phyloP scores from a whole-genome alignment of 2,329 filamentous ascomycete species.

The Penicillium occitanis region DNA sequence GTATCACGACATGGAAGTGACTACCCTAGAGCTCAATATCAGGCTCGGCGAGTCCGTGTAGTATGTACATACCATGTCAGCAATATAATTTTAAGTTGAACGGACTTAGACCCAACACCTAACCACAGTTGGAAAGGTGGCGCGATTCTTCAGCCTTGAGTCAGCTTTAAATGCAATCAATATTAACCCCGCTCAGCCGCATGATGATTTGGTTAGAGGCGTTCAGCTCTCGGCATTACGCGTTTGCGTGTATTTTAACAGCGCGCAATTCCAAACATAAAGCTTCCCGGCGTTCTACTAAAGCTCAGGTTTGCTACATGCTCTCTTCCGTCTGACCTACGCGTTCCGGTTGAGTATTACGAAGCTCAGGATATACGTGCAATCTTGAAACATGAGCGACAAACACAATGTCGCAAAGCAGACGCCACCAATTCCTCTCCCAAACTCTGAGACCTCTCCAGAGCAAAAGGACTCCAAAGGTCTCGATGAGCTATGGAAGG shows the following conservation, averaged over 20 bases:
- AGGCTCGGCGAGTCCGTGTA: background rate
- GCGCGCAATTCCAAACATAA: background rate
- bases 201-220: background rate
- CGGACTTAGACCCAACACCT: background rate
- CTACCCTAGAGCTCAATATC: background rate
- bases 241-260: background rate
- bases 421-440: background rate
- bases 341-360: no score
- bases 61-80: background rate
- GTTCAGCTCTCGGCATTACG: background rate
- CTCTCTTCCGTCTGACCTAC: background rate
- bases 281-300: background rate
- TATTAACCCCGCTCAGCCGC: constrained; percentile 1
- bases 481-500: constrained; percentile 4
- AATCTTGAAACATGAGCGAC: background rate
- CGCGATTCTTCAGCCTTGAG: background rate
- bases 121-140: background rate
- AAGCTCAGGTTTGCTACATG: background rate
- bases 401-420: constrained; percentile 1
- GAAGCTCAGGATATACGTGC: background rate
- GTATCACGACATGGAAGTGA: background rate
- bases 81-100: background rate
- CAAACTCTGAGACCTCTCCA: background rate
- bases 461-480: background rate
- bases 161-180: background rate